Evolutionary conservation across 371 early-diverging fungal genomes (phyloP), one percentile per base, ranked within the genome.

Genomic region (Rozella allomycis): DNA sequence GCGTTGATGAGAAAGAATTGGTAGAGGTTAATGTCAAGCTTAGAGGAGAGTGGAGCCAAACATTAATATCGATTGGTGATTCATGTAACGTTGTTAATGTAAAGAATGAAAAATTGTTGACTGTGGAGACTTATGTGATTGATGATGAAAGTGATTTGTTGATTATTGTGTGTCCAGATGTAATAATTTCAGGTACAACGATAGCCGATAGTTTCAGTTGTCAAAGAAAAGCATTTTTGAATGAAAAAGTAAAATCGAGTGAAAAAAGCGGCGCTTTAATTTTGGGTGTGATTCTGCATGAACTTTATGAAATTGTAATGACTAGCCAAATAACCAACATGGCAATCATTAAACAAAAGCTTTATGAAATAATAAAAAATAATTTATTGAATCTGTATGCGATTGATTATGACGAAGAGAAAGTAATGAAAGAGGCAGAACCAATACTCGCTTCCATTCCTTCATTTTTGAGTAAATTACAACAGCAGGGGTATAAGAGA

Each of bases 221-320:
- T 40, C 33, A 68, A 13, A 68, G 90, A 1, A 65, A 67, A 26
- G 65, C 82, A 0, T 65, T 83, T 5, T 47, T 90, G 1, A 63
- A 75, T 25, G 57, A 62, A 26, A 59, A 74, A 13, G 46, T 76
- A 2, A 49, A 57, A 8, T 46, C 49, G 1, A 30, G 60, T 1
- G 46, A 54, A 23, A 63, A 70, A 7, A 46, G 50, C 5, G 62
- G 47, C 1, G 50, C 66, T 13, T 38, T 79, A 30, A 58, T 85
- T 8, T 63, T 72, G 31, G 90, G 90, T 3, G 62, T 56, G 9
- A 47, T 90, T 19, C 50, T 81, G n/a, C 90, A 90, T 42, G 60
- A 66, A 10, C 43, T 85, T 1, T 57, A 83, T 25, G 80, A 90
- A 42, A 32, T 50, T 9, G 58, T 63, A 1, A 47, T 83, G 1